Conservation (phyloP, 1,139 yeast species). For the Yamadazyma diospyri region DNA sequence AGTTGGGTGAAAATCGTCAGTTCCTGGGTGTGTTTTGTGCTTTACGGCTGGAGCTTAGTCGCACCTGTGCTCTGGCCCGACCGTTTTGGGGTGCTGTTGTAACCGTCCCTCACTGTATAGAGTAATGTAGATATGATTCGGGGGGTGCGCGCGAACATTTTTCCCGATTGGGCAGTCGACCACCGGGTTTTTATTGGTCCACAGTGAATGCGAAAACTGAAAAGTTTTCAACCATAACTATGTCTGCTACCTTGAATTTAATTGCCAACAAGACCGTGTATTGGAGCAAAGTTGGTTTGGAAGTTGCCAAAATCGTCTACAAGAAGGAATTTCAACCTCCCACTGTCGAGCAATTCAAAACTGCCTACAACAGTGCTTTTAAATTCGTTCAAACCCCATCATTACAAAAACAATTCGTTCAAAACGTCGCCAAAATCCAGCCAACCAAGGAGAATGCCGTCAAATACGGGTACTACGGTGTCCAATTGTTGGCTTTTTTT, state of each 20-base stretch:
- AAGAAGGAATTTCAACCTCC: constrained; percentile 94
- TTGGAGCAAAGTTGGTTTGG: constrained; percentile 89
- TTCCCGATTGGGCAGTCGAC: constrained; percentile 24
- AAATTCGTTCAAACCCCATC: constrained; percentile 36
- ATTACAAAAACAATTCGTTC: constrained; percentile 47
- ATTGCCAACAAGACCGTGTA: constrained; percentile 55
- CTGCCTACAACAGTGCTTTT: constrained; percentile 56
- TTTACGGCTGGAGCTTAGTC: constrained; percentile 86
- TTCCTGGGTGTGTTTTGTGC: constrained; percentile 85
- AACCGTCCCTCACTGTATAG: constrained; percentile 8
- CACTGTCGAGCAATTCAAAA: constrained; percentile 69
- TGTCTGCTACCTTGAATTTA: constrained; percentile 38
- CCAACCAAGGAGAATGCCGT: constrained; percentile 56
- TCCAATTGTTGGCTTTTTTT: constrained; percentile 88
- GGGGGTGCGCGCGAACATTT: too few relatives aligned
- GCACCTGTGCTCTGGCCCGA: constrained; percentile 94
- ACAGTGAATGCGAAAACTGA: constrained; percentile 10
- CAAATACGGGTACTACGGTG: constrained; percentile 70
- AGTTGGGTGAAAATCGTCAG: constrained; percentile 92
- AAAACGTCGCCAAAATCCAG: constrained; percentile 41
- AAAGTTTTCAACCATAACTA: constrained; percentile 18
- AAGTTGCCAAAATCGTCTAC: constrained; percentile 86
- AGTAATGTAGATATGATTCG: constrained; percentile 1
- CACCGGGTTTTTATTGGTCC: constrained; percentile 11
- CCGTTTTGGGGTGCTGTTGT: constrained; percentile 52